Evolutionary conservation across 2,329 filamentous ascomycete genomes (phyloP), one percentile per base, ranked within the genome.

Genomic region (Penicillium psychrosexuale): DNA sequence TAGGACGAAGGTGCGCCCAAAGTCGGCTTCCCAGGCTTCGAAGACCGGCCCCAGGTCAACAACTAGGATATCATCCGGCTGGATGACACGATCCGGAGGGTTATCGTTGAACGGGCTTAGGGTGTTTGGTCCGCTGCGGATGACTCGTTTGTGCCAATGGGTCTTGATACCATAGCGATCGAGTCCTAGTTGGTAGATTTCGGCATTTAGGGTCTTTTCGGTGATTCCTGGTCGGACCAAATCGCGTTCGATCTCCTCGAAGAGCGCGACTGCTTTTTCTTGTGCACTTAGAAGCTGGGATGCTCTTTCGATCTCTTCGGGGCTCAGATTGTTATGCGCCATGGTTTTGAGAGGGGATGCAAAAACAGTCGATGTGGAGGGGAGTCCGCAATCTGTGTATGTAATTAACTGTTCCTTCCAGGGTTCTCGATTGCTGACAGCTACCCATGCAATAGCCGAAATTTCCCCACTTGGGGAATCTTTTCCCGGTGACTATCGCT

Each of bases 11-110:
- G 80, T 82, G 13, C 79, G 77, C 8, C 79, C 79, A 54, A 81
- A 81, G 57, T 82, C 80, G 5, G 80, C 80, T 61, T 82, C 80
- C 77, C 77, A 82, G 0, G 69, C 72, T 47, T 80, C 79, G 53
- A 82, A 81, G 0, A 82, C 78, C 0, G 80, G 79, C 0, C 80
- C 80, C 2, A 82, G 69, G 57, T 82, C 80, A 33, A 82, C 75
- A 53, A 79, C 75, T 2, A 82, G 66, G 46, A 82, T 82, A 52
- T 82, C 80, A 49, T 80, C 78, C 3, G 66, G 61, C 56, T 77
- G 59, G 45, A 82, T 76, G 31, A 75, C 64, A 4, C 79, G 77
- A 57, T 81, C 78, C 0, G 78, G 77, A 0, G 79, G 78, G 60
- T 80, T 80, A 3, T 80, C 79, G 4, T 69, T 65, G 51, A 79